phyloP scores from a whole-genome alignment of 2,329 filamentous ascomycete genomes.

The Macrophomina pseudophaseolina region DNA sequence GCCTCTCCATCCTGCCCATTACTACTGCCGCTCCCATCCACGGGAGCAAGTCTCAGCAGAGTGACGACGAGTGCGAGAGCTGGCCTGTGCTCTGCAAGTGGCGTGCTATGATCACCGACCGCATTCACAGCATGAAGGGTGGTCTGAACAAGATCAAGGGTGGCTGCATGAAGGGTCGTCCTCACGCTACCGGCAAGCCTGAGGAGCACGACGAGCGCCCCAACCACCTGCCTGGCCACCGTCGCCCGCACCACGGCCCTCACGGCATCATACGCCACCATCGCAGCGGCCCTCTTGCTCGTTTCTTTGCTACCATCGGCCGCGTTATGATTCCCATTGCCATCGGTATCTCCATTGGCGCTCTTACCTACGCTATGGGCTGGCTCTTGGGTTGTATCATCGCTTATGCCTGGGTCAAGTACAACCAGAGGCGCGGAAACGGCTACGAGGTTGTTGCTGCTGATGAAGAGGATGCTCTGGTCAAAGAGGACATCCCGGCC shows the following conservation, averaged over 20 bases:
- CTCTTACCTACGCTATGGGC: slow-evolving; percentile 69
- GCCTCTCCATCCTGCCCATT: slow-evolving; percentile 46
- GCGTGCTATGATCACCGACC: slow-evolving; percentile 44
- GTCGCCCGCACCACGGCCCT: slow-evolving; percentile 33
- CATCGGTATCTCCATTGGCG: slow-evolving; percentile 71
- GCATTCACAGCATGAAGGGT: slow-evolving; percentile 39
- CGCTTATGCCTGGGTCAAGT: slow-evolving; percentile 62
- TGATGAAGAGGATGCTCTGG: slow-evolving; percentile 31
- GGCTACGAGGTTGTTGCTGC: slow-evolving; percentile 39
- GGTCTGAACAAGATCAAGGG: slow-evolving; percentile 35
- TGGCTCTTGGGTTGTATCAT: slow-evolving; percentile 69
- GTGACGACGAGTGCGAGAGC: slow-evolving; percentile 36
- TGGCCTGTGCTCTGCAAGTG: slow-evolving; percentile 49
- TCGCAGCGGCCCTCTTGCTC: slow-evolving; percentile 41
- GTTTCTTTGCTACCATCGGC: slow-evolving; percentile 57
- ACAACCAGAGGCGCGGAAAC: slow-evolving; percentile 40
- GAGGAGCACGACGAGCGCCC: slow-evolving; percentile 26
- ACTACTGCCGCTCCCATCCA: slow-evolving; percentile 33
- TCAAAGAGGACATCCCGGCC: slow-evolving; percentile 39
- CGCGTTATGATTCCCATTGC: slow-evolving; percentile 69
- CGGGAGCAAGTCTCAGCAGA: slow-evolving; percentile 32
- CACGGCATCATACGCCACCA: slow-evolving; percentile 35
- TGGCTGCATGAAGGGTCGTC: slow-evolving; percentile 27
- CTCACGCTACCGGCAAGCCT: not conserved
- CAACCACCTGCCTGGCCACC: slow-evolving; percentile 32